These are phyloP conservation scores for Parathielavia appendiculata DNA, from an alignment of 495 filamentous ascomycete species.

Conservation along the genomic window DNA sequence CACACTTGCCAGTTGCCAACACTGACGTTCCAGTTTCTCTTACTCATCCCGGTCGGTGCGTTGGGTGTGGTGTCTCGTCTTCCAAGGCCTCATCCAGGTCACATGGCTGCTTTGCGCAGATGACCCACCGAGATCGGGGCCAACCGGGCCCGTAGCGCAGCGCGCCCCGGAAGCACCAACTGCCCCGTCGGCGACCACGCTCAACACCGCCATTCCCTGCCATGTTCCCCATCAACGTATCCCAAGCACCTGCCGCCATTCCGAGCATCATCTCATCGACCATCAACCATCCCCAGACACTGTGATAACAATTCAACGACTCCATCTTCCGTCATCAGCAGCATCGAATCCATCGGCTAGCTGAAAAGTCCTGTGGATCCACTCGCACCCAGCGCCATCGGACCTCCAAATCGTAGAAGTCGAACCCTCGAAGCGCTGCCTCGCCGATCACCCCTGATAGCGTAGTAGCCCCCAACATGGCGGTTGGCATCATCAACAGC, in stretches of 20 bases:
- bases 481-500: conserved; percentile 23
- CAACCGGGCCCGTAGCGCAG: conserved; percentile 20
- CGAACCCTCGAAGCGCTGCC: not conserved
- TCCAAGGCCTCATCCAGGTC: conserved; percentile 13
- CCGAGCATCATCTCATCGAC: not conserved
- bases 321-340: not conserved
- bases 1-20: conserved; percentile 10
- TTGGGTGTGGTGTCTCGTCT: not conserved
- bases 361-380: not conserved
- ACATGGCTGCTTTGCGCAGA: conserved; percentile 20
- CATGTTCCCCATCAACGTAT: not conserved
- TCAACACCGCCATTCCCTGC: conserved; percentile 29
- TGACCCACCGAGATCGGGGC: conserved; percentile 29
- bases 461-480: conserved; percentile 20
- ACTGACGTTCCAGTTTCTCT: conserved; percentile 8
- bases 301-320: not conserved
- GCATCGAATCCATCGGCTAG: conserved; percentile 10
- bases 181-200: not conserved
- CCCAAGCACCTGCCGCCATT: not conserved
- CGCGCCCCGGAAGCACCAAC: not conserved
- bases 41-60: conserved; percentile 5
- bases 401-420: not conserved
- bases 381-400: not conserved
- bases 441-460: not conserved
- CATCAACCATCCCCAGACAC: not conserved